Percentiles rank a stretch among this genome's conserved stretches.
phyloP scores from a whole-genome alignment of 2,329 filamentous ascomycete species.

The Neurospora sp. region DNA sequence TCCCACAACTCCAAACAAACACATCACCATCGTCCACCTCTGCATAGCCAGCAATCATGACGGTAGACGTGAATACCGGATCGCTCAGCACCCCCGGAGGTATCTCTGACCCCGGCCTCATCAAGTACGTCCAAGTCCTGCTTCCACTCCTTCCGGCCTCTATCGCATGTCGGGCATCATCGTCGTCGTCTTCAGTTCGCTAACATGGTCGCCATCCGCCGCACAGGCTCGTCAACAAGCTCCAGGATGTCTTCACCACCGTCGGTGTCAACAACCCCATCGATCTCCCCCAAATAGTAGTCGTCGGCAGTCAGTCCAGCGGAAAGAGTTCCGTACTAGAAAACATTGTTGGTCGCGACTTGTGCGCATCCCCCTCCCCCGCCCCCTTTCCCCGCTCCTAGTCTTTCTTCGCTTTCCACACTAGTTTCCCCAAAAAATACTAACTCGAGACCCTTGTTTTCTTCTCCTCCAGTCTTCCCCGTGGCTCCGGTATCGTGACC shows the following conservation, averaged over 20 bases:
- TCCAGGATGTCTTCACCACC: constrained; percentile 98
- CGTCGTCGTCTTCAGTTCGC: neutral
- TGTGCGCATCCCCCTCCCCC: constrained; percentile 52
- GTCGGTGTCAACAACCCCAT: constrained; percentile 99
- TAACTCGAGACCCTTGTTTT: constrained; percentile 6
- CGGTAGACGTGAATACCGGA: constrained; percentile 11
- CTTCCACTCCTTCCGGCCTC: neutral
- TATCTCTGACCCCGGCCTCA: constrained; percentile 57
- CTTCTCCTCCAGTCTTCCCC: constrained; percentile 60
- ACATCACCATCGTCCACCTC: neutral
- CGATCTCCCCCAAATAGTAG: constrained; percentile 94
- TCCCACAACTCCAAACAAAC: constrained; percentile 2
- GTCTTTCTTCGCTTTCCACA: constrained; percentile 1
- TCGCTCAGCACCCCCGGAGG: constrained; percentile 40
- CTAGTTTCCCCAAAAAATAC: constrained; percentile 9
- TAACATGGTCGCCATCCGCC: constrained; percentile 8
- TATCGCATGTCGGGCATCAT: neutral
- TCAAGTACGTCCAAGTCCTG: constrained; percentile 40
- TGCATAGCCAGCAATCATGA: constrained; percentile 12
- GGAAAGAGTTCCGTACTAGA: constrained; percentile 98
- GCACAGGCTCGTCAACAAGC: constrained; percentile 82
- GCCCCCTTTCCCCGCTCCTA: neutral
- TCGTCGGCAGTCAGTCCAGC: constrained; percentile 96
- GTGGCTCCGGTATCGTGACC: constrained; percentile 95
- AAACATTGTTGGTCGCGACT: constrained; percentile 97